These are phyloP conservation scores for Toxoplasma gondii DNA, from an alignment of 169 alveolate species.

Conservation along the genomic window DNA sequence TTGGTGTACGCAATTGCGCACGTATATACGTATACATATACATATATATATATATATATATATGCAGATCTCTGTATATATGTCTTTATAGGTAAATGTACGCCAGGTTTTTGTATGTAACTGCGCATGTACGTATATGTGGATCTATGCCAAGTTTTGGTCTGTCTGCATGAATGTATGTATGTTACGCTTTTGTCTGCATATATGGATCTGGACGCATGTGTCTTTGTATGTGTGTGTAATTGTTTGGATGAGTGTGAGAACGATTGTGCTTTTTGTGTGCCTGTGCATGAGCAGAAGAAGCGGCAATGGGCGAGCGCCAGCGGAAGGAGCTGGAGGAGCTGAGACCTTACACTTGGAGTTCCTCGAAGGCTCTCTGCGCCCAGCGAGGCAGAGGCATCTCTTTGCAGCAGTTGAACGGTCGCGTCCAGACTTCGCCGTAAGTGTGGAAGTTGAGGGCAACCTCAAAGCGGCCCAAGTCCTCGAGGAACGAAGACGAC, in stretches of 20 bases:
- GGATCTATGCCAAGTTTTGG: too few species aligned
- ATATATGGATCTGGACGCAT: too few species aligned
- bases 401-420: slow-evolving; percentile 72
- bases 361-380: slow-evolving; percentile 53
- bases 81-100: too few species aligned
- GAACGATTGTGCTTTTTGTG: too few species aligned
- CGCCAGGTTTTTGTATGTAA: too few species aligned
- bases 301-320: neutral
- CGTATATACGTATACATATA: too few species aligned
- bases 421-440: slow-evolving; percentile 74
- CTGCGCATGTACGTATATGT: too few species aligned
- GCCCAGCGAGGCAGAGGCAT: slow-evolving; percentile 44
- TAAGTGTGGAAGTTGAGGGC: slow-evolving; percentile 71
- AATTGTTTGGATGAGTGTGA: neutral
- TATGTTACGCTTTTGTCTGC: too few species aligned
- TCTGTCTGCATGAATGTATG: too few species aligned
- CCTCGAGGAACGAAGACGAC: neutral
- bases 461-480: neutral
- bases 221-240: too few species aligned
- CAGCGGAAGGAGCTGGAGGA: neutral
- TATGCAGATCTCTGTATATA: neutral
- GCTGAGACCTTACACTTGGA: neutral
- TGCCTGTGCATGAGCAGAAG: neutral
- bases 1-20: too few species aligned
- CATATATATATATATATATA: too few species aligned